These are phyloP conservation scores for Tuber umbilicatum DNA, from an alignment of 495 filamentous ascomycete genomes.

Conservation along the genomic window DNA sequence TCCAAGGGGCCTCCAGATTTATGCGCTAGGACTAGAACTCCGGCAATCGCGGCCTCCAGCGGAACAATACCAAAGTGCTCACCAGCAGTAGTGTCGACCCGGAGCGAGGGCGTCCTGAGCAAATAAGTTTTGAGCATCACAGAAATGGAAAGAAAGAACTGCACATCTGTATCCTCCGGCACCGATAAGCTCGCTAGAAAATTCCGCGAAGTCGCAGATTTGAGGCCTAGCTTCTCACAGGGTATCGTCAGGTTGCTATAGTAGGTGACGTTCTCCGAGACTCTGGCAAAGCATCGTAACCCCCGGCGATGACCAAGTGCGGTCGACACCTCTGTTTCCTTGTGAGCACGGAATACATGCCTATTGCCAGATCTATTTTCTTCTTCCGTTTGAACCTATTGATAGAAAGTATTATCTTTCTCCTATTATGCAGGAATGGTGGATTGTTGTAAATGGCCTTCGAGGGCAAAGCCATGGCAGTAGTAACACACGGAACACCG, in stretches of 20 bases:
- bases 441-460: background rate
- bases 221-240: slow-evolving; percentile 57
- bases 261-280: slow-evolving; percentile 75
- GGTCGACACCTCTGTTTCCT: slow-evolving; percentile 50
- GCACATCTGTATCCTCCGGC: slow-evolving; percentile 64
- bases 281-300: slow-evolving; percentile 68
- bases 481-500: slow-evolving; percentile 90
- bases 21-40: slow-evolving; percentile 80
- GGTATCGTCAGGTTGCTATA: slow-evolving; percentile 67
- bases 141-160: slow-evolving; percentile 84
- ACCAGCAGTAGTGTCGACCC: slow-evolving; percentile 81
- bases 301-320: slow-evolving; percentile 76
- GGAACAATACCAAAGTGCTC: slow-evolving; percentile 98
- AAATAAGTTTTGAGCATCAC: slow-evolving; percentile 71
- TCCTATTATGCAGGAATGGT: slow-evolving; percentile 38
- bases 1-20: slow-evolving; percentile 84
- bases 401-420: slow-evolving; percentile 76
- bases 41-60: slow-evolving; percentile 84
- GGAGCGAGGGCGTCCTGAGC: slow-evolving; percentile 61
- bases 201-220: slow-evolving; percentile 65
- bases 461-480: slow-evolving; percentile 29
- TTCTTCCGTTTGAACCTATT: slow-evolving; percentile 98
- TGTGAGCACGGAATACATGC: slow-evolving; percentile 67
- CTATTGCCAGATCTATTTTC: slow-evolving; percentile 76
- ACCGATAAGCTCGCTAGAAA: slow-evolving; percentile 65